A percentile compares a stretch with the other conserved stretches of the same genome.
Conservation (phyloP, 2,329 filamentous ascomycete genomes). For the Monilinia laxa region DNA sequence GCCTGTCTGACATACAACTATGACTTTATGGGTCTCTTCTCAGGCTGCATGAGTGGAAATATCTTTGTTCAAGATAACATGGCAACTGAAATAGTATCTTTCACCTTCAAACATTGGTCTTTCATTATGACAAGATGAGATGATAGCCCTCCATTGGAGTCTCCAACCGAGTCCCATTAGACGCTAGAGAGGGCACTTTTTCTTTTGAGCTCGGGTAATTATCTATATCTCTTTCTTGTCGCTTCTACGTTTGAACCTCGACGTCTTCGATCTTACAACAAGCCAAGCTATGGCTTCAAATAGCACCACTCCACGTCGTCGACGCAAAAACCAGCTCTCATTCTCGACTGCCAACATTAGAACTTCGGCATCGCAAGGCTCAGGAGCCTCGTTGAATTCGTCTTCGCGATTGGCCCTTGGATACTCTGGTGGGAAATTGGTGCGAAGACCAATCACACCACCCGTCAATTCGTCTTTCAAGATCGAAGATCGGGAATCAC, state of each 20-base stretch:
- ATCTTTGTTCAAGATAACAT: not conserved
- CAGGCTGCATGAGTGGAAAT: not conserved
- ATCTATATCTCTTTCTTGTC: not conserved
- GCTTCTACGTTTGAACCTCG: not conserved
- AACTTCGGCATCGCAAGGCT: not conserved
- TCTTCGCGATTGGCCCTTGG: conserved; percentile 12
- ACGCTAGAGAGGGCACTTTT: not conserved
- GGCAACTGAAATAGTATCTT: not conserved
- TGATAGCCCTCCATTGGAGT: conserved; percentile 2
- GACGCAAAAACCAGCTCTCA: not conserved
- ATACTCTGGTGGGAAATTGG: not conserved
- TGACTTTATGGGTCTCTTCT: not conserved
- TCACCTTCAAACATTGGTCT: not conserved
- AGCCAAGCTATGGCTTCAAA: conserved; percentile 8
- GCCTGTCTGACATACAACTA: not conserved
- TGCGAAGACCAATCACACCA: not conserved
- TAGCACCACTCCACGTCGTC: not conserved
- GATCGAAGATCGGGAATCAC: not conserved
- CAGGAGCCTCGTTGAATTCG: not conserved
- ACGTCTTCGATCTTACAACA: not conserved
- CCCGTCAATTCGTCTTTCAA: not conserved
- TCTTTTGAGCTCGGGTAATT: not conserved
- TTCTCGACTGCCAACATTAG: not conserved
- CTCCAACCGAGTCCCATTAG: not conserved
- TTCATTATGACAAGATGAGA: not conserved